Evolutionary conservation across 768 basidiomycete genomes (phyloP), one percentile per base, ranked within the genome.

Genomic region (Wakefieldia striispora): DNA sequence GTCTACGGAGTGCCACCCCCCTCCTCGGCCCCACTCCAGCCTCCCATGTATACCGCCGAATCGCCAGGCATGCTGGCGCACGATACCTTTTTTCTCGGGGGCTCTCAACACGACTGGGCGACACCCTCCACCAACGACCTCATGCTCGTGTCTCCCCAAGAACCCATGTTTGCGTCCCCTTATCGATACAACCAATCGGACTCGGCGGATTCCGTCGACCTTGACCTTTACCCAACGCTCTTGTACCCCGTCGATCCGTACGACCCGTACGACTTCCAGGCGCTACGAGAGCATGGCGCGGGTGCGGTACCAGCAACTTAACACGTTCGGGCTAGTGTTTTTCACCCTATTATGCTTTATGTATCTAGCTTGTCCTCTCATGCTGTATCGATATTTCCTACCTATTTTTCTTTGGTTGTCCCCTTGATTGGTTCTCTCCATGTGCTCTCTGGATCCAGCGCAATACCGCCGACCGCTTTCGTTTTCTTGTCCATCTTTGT

Each of bases 201-300:
- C 36, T 46, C 65, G 4, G 40, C 46, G 3, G 66, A 57, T 14
- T 45, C 57, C 21, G 37, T 53, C 9, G 60, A 63, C 29, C 45
- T 63, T n/a, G 56, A 54, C 19, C 43, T 51, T 13, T 16, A 33
- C 33, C 33, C 33, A 33, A 33, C 53, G 26, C 29, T 61, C 16
- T 23, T 53, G 19, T 63, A 55, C 21, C 13, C 51, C 26, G 46
- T 58, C 10, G 37, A 54, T 43, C 47, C 65, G 16, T 66, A 61
- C 34, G 71, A 72, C 50, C 52, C 65, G 16, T 61, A 69, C 42
- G 70, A 64, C n/a, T 67, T 69, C 19, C 71, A 68, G 49, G 45
- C 57, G 17, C 50, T 68, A 13, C 65, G 57, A 17, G 71, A 67
- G 40, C 65, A 70, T 26, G 53, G 50, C 51, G 45, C 53, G 26